A percentile compares a stretch with the other conserved stretches of the same genome.
Evolutionary conservation across 345 rosid species (phyloP).

Genomic region (Citrus maxima): DNA sequence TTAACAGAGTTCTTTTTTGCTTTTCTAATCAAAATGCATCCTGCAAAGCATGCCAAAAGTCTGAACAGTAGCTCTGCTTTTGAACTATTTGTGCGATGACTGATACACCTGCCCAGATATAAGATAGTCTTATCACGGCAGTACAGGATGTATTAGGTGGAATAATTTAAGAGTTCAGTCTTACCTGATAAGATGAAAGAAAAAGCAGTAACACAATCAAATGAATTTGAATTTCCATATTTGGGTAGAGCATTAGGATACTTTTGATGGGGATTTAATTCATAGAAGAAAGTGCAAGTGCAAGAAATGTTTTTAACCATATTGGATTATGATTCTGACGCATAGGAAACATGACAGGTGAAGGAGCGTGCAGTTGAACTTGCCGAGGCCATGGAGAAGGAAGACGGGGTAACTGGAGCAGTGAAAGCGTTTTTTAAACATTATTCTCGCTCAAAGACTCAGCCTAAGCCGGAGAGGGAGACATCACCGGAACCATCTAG

Average conservation of each 20-base stretch:
- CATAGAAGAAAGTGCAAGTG: not conserved
- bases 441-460: conserved; percentile 41
- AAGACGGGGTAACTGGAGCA: conserved; percentile 96
- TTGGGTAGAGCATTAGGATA: not conserved
- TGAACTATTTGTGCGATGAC: not conserved
- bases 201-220: not conserved
- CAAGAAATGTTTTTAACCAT: not conserved
- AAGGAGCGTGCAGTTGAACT: conserved; percentile 74
- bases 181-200: not conserved
- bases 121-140: not conserved
- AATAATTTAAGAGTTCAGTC: no score
- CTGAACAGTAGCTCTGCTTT: not conserved
- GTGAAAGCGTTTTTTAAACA: conserved; percentile 94
- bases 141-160: not conserved
- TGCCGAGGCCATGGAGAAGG: conserved; percentile 88
- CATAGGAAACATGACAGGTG: conserved; percentile 48
- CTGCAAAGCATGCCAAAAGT: not conserved
- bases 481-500: conserved; percentile 35
- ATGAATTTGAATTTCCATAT: not conserved
- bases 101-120: not conserved
- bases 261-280: not conserved
- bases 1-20: not conserved
- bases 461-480: conserved; percentile 29
- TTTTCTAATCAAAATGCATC: not conserved
- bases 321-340: not conserved